These are phyloP conservation scores for Geotrichum cucujoidarum DNA, from an alignment of 1,139 yeast genomes.

Conservation along the genomic window DNA sequence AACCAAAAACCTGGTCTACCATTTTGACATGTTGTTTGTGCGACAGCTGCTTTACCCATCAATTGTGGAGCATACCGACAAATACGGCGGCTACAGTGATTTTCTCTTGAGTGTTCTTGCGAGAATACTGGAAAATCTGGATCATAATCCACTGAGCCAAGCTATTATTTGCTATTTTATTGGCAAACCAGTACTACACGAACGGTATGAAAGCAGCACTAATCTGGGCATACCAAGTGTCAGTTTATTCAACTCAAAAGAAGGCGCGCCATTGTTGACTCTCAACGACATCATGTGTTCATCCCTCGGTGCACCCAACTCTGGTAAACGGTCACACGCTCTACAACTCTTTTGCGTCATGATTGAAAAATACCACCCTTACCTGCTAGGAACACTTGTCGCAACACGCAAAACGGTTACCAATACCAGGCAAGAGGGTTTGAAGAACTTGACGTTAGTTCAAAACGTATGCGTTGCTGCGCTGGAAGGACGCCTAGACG, in stretches of 20 bases:
- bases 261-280: slow-evolving; percentile 22
- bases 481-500: neutral
- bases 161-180: slow-evolving; percentile 28
- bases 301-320: slow-evolving; percentile 23
- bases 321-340: slow-evolving; percentile 22
- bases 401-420: slow-evolving; percentile 4
- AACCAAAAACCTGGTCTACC: slow-evolving; percentile 24
- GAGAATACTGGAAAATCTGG: slow-evolving; percentile 28
- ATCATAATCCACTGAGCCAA: slow-evolving; percentile 29
- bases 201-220: slow-evolving; percentile 7
- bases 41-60: slow-evolving; percentile 32
- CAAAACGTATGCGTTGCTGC: slow-evolving; percentile 7
- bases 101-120: slow-evolving; percentile 20
- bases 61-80: slow-evolving; percentile 27
- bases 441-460: slow-evolving; percentile 6
- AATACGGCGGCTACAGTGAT: slow-evolving; percentile 22
- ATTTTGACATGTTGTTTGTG: slow-evolving; percentile 31
- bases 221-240: slow-evolving; percentile 2
- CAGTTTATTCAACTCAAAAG: slow-evolving; percentile 17
- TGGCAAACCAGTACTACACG: slow-evolving; percentile 16
- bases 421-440: neutral
- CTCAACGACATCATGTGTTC: slow-evolving; percentile 25
- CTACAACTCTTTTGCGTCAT: slow-evolving; percentile 29
- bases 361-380: slow-evolving; percentile 30
- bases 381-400: slow-evolving; percentile 21